These are phyloP conservation scores for Ceriops zippeliana DNA, from an alignment of 345 rosid species.

Conservation along the genomic window DNA sequence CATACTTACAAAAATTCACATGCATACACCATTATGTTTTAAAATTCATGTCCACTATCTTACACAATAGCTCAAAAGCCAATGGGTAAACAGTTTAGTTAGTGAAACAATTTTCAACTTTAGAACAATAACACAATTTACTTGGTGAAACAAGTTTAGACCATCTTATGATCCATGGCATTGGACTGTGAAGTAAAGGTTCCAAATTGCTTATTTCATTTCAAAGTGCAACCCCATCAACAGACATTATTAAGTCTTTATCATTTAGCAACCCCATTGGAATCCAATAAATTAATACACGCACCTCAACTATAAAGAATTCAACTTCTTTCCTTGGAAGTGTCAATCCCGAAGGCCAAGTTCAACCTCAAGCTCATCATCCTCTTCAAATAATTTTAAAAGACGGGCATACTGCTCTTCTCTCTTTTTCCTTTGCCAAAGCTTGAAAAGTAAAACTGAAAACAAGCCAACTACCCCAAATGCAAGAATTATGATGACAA, in stretches of 20 bases:
- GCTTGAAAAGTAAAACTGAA: constrained; percentile 65
- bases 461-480: constrained; percentile 49
- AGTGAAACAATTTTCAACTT: no score
- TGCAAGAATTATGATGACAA: constrained; percentile 45
- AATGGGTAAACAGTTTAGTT: no score
- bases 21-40: no score
- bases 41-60: no score
- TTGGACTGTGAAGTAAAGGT: no score
- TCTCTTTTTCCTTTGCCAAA: constrained; percentile 96
- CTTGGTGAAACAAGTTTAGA: no score
- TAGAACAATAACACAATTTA: no score
- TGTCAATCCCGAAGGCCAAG: constrained; percentile 86
- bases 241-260: not conserved
- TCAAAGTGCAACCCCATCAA: not conserved
- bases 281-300: constrained; percentile 5
- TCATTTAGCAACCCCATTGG: not conserved
- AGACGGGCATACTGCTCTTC: constrained; percentile 96
- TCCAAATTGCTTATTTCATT: not conserved
- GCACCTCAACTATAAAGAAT: constrained; percentile 30
- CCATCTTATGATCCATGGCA: no score
- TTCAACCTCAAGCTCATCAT: constrained; percentile 95
- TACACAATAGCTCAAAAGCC: no score
- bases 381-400: constrained; percentile 93
- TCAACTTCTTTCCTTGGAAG: constrained; percentile 5
- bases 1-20: no score